phyloP scores from a whole-genome alignment of 352 stramenopile species.

The Globisporangium orthogonon region DNA sequence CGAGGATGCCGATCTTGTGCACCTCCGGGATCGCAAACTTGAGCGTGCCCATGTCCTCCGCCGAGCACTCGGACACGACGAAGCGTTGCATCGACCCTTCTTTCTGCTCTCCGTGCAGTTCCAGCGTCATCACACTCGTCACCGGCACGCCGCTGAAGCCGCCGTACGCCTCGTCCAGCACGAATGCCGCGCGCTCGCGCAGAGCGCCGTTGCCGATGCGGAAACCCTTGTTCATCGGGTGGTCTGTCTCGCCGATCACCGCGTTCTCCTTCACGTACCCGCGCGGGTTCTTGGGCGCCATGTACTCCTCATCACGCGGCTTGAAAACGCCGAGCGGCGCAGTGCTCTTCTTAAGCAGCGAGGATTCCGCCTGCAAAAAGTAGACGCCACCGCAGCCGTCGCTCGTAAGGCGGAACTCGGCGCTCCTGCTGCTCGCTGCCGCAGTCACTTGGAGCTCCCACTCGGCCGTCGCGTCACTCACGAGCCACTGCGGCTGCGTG shows the following conservation, averaged over 20 bases:
- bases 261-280: conserved; percentile 88
- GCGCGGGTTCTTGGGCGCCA: conserved; percentile 97
- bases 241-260: conserved; percentile 69
- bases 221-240: conserved; percentile 84
- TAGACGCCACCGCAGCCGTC: conserved; percentile 81
- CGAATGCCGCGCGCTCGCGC: conserved; percentile 77
- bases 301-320: conserved; percentile 98
- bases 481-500: conserved; percentile 28
- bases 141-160: conserved; percentile 81
- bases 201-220: conserved; percentile 80
- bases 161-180: conserved; percentile 72
- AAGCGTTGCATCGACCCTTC: conserved; percentile 86
- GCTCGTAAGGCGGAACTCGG: conserved; percentile 57
- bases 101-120: conserved; percentile 55
- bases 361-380: conserved; percentile 26
- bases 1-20: conserved; percentile 86
- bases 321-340: conserved; percentile 92
- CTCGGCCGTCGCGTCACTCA: conserved; percentile 28
- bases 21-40: conserved; percentile 83
- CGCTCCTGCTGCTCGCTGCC: conserved; percentile 20
- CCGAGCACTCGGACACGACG: conserved; percentile 73
- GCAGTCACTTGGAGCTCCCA: conserved; percentile 42
- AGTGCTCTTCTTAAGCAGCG: conserved; percentile 13
- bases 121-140: conserved; percentile 71
- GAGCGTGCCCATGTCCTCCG: conserved; percentile 84